Base-by-base conservation (phyloP, 768 basidiomycete species). In the Lactarius trivialis region DNA sequence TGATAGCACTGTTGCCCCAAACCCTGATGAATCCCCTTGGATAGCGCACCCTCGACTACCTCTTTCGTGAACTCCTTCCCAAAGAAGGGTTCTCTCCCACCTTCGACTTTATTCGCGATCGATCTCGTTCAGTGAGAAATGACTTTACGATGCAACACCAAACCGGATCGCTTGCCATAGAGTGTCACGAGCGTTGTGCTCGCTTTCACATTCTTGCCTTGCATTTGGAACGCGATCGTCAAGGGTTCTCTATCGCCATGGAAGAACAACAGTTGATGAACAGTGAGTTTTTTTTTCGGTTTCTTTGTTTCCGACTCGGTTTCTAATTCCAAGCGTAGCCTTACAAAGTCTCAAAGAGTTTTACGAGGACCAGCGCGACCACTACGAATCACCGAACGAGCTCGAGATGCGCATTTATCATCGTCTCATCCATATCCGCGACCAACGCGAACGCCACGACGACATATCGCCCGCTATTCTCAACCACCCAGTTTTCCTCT, bases 381-480 rank as follows among this genome's bases (percentile, higher is more conserved):
- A 76, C 45, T 86, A 87, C 63, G 75, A 85, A 68, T 89, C 88
- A 11, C 84, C 88, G 0, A 89, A 88, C 41, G 95, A 98, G 70
- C 82, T 98, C 51, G 96, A 99, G 73, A 97, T 99, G 85, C 86
- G 92, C 34, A 86, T 97, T 1, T 99, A 98, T 74, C 91, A 95
- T 70, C 85, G 95, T 52, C 83, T 98, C 33, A 87, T 91, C 32
- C 93, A 97, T 69, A 88, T 98, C 49, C 86, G 92, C 32, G 90
- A 94, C 72, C 88, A 89, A 68, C 82, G 74, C 65, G 89, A 89
- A 69, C 88, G 83, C 9, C 85, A 80, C 68, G 91, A 86, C 69
- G 84, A 81, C 68, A 85, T 93, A 39, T 86, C 94, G 0, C 74
- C 76, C 2, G 70, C 81, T 37, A 83, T 98, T 64, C 80, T 82